phyloP scores from a whole-genome alignment of 192 early-diverging fungal species.

The Chytriomyces hyalinus region DNA sequence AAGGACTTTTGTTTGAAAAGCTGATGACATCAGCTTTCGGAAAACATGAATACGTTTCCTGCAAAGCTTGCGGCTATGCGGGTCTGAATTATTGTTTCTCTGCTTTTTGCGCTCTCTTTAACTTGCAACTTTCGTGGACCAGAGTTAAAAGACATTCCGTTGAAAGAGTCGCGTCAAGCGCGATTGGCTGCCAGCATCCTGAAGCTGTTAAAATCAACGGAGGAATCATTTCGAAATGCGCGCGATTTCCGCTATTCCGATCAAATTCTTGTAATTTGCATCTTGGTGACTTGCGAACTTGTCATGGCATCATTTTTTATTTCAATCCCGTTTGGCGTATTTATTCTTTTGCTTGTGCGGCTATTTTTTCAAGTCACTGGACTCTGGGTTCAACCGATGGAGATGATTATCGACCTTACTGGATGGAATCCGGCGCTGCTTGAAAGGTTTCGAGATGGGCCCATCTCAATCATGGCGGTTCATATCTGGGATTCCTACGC shows the following conservation, averaged over 20 bases:
- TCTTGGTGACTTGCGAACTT: constrained; percentile 14
- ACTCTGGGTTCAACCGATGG: constrained; percentile 17
- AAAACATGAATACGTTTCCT: constrained; percentile 8
- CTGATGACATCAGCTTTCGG: constrained; percentile 13
- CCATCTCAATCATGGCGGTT: not conserved
- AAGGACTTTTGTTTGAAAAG: constrained; percentile 19
- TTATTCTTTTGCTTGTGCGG: constrained; percentile 1
- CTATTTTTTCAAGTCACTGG: constrained; percentile 21
- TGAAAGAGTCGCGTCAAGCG: not conserved
- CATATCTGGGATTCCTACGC: not conserved
- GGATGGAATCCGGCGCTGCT: constrained; percentile 9
- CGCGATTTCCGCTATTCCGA: not conserved
- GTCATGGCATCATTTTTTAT: constrained; percentile 16
- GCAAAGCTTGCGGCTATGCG: constrained; percentile 26
- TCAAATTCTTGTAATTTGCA: constrained; percentile 12
- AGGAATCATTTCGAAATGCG: not conserved
- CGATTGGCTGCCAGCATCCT: not conserved
- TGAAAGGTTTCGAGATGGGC: not conserved
- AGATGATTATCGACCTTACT: constrained; percentile 1
- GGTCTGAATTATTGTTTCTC: constrained; percentile 14
- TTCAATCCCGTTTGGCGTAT: not conserved
- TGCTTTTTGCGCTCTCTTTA: not conserved
- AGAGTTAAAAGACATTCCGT: constrained; percentile 16
- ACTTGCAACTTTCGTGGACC: not conserved
- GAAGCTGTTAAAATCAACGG: not conserved